These are phyloP conservation scores for Xylaria arbuscula DNA, from an alignment of 2,329 filamentous ascomycete genomes.

Conservation along the genomic window DNA sequence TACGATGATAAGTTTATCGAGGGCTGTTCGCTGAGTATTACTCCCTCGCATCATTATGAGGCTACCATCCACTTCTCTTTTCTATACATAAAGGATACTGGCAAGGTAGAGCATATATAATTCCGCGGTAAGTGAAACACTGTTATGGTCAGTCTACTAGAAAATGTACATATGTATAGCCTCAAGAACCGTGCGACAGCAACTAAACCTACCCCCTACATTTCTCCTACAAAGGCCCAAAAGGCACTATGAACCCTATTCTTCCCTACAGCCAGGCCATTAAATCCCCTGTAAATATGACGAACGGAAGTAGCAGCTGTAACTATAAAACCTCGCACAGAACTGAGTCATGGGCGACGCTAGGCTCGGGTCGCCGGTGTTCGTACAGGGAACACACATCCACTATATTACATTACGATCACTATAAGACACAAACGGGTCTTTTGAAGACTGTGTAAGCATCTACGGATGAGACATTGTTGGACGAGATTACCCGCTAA, in stretches of 20 bases:
- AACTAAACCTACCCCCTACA: too few relatives aligned
- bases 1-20: too few relatives aligned
- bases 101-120: too few relatives aligned
- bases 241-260: constrained; percentile 4
- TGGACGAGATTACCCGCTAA: neutral
- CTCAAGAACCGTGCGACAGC: too few relatives aligned
- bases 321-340: constrained; percentile 8
- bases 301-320: neutral
- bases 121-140: too few relatives aligned
- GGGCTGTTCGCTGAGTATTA: too few relatives aligned
- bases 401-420: constrained; percentile 9
- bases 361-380: constrained; percentile 30
- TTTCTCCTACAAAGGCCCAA: neutral
- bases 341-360: constrained; percentile 31
- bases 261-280: neutral
- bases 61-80: too few relatives aligned
- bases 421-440: neutral
- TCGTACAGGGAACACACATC: constrained; percentile 18
- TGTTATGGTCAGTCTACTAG: too few relatives aligned
- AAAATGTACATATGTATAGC: too few relatives aligned
- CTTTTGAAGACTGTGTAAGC: neutral
- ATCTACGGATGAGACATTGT: neutral
- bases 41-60: too few relatives aligned
- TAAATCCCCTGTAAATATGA: neutral
- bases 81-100: too few relatives aligned